Base-by-base conservation (phyloP, 2,329 filamentous ascomycete species). In the Zymoseptoria tritici region DNA sequence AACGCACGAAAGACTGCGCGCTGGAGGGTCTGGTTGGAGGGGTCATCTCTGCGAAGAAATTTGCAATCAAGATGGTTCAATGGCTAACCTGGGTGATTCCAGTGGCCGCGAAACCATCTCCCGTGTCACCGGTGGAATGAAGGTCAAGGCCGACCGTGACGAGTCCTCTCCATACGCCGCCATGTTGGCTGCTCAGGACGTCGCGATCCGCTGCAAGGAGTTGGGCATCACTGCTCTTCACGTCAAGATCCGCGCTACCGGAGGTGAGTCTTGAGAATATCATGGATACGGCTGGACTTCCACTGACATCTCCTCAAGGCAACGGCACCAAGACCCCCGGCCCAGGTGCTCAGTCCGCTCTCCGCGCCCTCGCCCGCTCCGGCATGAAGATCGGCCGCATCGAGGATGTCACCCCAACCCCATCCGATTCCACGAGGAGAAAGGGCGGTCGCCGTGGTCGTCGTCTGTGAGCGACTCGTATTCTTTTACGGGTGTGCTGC, bases 371-470 rank as follows among this genome's bases (percentile, higher is more conserved):
- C 72, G 94, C 94, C 78, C 95, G 94, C 86, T 91, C 94, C 74
- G 94, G 94, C 79, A 99, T 99, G 95, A 95, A 93, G 85, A 99
- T 99, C 75, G 94, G 94, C 78, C 90, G 94, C 78, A 99, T 99
- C 76, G 94, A 99, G 89, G 94, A 99, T 79, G 94, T 99, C 69
- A 99, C 95, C 74, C 94, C 94, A 74, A 99, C 94, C 65, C 94
- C 95, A 74, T 99, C 94, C 80, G 94, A 99, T 83, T 96, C 91
- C 80, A 99, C 94, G 76, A 90, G 94, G 83, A 92, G 93, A 85
- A 99, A 99, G 91, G 94, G 94, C 85, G 94, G 94, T 97, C 92
- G 94, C 83, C 93, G 94, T 90, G 94, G 94, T 97, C 94, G 94
- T 84, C 93, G 94, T 96, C 90, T 99, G 81, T 99, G 75, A 73